Conservation (phyloP, 1,284 basidiomycete genomes). For the Filobasidium uniguttulatum region DNA sequence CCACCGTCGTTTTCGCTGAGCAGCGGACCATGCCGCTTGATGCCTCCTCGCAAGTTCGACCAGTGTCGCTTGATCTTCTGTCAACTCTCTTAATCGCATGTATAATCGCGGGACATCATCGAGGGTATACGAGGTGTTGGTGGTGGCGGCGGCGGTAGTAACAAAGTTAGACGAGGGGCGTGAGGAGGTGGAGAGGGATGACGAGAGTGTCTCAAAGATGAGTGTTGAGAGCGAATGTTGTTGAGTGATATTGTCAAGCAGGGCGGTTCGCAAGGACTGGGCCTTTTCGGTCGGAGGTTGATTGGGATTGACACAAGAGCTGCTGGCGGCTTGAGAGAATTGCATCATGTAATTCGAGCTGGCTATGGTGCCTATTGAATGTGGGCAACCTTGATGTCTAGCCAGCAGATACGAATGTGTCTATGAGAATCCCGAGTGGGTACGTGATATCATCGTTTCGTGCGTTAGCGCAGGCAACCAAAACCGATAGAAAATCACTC, state of each 20-base stretch:
- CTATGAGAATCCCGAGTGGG: too few relatives aligned
- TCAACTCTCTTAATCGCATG: conserved; percentile 2
- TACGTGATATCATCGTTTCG: too few relatives aligned
- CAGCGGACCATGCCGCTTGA: conserved; percentile 5
- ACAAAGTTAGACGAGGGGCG: not conserved
- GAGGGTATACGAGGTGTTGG: not conserved
- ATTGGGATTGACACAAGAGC: too few relatives aligned
- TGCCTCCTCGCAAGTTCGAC: conserved; percentile 10
- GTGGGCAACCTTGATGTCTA: too few relatives aligned
- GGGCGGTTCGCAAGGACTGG: conserved; percentile 7
- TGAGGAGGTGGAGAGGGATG: not conserved
- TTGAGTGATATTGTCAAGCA: conserved; percentile 11
- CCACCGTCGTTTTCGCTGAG: conserved; percentile 6
- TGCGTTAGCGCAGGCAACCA: too few relatives aligned
- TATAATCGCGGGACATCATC: conserved; percentile 9
- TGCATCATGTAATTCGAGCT: too few relatives aligned
- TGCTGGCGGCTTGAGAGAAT: too few relatives aligned
- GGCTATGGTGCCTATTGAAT: too few relatives aligned
- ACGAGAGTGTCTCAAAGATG: conserved; percentile 9
- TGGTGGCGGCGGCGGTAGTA: not conserved
- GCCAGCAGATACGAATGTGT: too few relatives aligned
- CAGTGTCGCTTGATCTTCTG: conserved; percentile 11
- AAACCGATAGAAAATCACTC: too few relatives aligned
- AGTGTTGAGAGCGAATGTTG: conserved; percentile 9
- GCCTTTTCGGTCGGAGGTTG: too few relatives aligned